These are phyloP conservation scores for Auriscalpium microsporum DNA, from an alignment of 768 basidiomycete species.

Conservation along the genomic window DNA sequence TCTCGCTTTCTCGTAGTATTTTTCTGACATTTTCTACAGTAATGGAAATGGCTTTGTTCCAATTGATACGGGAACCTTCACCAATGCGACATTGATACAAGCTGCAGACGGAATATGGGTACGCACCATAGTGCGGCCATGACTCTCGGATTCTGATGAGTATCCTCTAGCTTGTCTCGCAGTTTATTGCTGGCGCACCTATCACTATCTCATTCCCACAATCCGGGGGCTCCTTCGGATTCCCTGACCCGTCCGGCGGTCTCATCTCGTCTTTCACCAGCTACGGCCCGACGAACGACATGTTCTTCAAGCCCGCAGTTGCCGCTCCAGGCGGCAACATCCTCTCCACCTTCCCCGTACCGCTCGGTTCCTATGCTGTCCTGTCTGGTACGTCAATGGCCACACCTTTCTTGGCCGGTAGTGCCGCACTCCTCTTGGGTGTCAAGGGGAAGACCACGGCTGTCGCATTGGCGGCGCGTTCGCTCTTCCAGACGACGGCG, in stretches of 20 bases:
- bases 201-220: constrained; percentile 43
- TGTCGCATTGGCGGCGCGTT: not conserved
- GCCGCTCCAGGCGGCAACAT: constrained; percentile 48
- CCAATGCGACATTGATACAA: constrained; percentile 39
- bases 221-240: constrained; percentile 30
- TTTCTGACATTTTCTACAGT: constrained; percentile 20
- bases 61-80: constrained; percentile 38
- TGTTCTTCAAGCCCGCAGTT: constrained; percentile 47
- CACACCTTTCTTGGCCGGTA: constrained; percentile 19
- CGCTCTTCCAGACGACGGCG: not conserved
- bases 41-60: constrained; percentile 39
- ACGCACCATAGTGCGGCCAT: constrained; percentile 15
- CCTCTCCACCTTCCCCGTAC: constrained; percentile 36
- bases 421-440: not conserved
- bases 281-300: constrained; percentile 54
- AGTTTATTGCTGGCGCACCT: constrained; percentile 36
- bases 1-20: not conserved
- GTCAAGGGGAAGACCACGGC: not conserved
- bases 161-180: constrained; percentile 34
- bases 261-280: constrained; percentile 47
- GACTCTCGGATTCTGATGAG: not conserved
- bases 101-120: constrained; percentile 49
- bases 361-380: constrained; percentile 32
- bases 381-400: constrained; percentile 37
- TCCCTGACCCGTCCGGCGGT: constrained; percentile 45